phyloP scores from a whole-genome alignment of 2,329 filamentous ascomycete species.

The Fonsecaea monophora region DNA sequence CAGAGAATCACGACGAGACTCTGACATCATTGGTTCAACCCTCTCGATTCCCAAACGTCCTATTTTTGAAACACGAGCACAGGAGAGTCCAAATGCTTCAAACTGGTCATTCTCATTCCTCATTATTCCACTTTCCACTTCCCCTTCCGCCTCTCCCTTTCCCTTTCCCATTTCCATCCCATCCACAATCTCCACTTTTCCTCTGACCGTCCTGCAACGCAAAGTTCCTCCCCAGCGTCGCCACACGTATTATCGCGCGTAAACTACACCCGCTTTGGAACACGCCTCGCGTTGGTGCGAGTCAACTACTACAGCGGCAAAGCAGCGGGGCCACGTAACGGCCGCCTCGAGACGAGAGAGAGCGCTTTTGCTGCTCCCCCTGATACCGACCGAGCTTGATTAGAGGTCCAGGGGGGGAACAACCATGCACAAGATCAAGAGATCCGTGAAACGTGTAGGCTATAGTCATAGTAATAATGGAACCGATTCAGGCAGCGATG shows the following conservation, averaged over 20 bases:
- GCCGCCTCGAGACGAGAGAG: constrained; percentile 9
- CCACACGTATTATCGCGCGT: constrained; percentile 13
- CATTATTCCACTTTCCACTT: neutral
- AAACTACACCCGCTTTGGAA: constrained; percentile 12
- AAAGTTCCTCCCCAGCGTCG: neutral
- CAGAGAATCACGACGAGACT: constrained; percentile 9
- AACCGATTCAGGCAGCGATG: constrained; percentile 10
- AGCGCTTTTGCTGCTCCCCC: neutral
- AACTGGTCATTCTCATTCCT: neutral
- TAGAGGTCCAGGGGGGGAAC: neutral
- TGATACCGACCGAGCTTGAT: neutral
- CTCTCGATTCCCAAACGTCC: neutral
- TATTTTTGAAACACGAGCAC: constrained; percentile 20
- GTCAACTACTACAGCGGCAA: neutral
- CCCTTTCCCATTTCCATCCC: neutral
- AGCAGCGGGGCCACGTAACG: constrained; percentile 11
- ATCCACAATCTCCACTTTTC: neutral
- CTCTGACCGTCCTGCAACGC: constrained; percentile 2
- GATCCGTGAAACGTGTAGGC: constrained; percentile 40
- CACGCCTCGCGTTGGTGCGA: neutral
- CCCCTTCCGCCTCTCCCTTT: neutral
- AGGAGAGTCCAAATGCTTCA: too few relatives aligned
- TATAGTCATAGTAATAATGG: neutral
- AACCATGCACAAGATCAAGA: constrained; percentile 37
- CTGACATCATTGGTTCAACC: constrained; percentile 18